These are phyloP conservation scores for Cymbopogon flexuosus DNA, from an alignment of 202 grass and related monocot species.

Conservation along the genomic window DNA sequence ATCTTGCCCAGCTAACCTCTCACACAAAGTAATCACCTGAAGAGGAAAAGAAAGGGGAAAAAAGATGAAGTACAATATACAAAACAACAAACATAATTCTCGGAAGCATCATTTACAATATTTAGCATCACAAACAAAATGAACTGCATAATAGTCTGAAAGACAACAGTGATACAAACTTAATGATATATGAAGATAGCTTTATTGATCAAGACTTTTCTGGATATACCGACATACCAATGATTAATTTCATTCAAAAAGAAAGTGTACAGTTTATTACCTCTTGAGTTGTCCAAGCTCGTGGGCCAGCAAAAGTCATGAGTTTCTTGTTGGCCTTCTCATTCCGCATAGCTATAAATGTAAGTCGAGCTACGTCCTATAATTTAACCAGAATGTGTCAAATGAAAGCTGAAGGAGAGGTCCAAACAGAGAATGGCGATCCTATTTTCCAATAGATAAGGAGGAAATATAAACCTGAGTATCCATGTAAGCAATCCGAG, in stretches of 20 bases:
- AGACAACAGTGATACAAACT: background rate
- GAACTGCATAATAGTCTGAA: background rate
- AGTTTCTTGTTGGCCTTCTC: slow-evolving; percentile 75
- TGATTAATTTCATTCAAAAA: slow-evolving; percentile 31
- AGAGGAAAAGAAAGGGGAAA: slow-evolving; percentile 18
- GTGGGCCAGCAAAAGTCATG: slow-evolving; percentile 86
- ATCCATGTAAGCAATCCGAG: slow-evolving; percentile 94
- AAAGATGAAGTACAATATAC: background rate
- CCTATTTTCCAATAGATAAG: slow-evolving; percentile 17
- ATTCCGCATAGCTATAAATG: slow-evolving; percentile 88
- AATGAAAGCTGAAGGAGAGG: slow-evolving; percentile 18
- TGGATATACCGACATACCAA: background rate
- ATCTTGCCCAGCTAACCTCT: slow-evolving; percentile 92
- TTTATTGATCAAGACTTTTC: background rate
- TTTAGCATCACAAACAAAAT: slow-evolving; percentile 15
- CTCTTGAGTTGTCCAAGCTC: slow-evolving; percentile 97
- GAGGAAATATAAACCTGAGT: slow-evolving; percentile 60
- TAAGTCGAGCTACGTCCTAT: slow-evolving; percentile 81
- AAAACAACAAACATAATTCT: background rate
- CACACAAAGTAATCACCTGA: slow-evolving; percentile 90
- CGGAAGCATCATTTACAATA: slow-evolving; percentile 27
- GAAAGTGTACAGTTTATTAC: slow-evolving; percentile 28
- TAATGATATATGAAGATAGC: slow-evolving; percentile 1
- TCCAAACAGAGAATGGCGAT: background rate
- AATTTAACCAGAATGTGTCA: slow-evolving; percentile 29